A percentile compares a stretch with the other conserved stretches of the same genome.
Conservation (phyloP, 2,329 filamentous ascomycete species). For the Aspergillus hortae region DNA sequence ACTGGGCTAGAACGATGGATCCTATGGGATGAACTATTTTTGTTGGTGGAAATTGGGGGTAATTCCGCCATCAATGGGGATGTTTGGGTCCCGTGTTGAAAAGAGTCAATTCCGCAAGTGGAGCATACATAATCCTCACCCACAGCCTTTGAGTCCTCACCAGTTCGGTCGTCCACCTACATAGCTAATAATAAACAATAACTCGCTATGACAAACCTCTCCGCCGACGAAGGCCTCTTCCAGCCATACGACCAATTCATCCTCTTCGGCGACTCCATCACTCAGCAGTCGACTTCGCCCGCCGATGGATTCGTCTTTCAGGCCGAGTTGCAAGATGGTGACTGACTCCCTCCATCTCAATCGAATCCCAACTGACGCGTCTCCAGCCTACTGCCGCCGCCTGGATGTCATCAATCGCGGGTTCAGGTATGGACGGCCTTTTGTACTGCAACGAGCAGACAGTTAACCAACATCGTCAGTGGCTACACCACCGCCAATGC, state of each 20-base stretch:
- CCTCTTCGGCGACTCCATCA: conserved; percentile 86
- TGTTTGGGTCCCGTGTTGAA: too few species aligned
- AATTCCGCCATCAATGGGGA: too few species aligned
- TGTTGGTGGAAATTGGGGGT: too few species aligned
- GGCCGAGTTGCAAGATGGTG: conserved; percentile 66
- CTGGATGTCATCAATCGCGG: conserved; percentile 88
- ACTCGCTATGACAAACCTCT: conserved; percentile 6
- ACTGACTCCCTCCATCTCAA: conserved; percentile 25
- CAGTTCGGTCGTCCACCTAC: too few species aligned
- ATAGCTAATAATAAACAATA: too few species aligned
- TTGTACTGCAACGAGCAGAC: conserved; percentile 9
- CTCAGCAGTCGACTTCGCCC: conserved; percentile 63
- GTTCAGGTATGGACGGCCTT: conserved; percentile 52
- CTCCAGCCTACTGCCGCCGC: conserved; percentile 66
- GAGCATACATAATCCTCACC: too few species aligned
- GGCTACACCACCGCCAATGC: conserved; percentile 82
- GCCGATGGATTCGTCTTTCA: conserved; percentile 70
- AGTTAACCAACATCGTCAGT: conserved; percentile 29
- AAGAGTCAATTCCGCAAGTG: too few species aligned
- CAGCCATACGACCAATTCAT: conserved; percentile 67
- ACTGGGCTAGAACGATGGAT: too few species aligned
- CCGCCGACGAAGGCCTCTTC: conserved; percentile 11
- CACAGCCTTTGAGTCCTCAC: too few species aligned
- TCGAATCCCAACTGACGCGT: conserved; percentile 5
- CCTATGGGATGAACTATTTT: too few species aligned